Evolutionary conservation across 2,329 filamentous ascomycete species (phyloP), one percentile per base, ranked within the genome.

Genomic region (Fusarium napiforme): DNA sequence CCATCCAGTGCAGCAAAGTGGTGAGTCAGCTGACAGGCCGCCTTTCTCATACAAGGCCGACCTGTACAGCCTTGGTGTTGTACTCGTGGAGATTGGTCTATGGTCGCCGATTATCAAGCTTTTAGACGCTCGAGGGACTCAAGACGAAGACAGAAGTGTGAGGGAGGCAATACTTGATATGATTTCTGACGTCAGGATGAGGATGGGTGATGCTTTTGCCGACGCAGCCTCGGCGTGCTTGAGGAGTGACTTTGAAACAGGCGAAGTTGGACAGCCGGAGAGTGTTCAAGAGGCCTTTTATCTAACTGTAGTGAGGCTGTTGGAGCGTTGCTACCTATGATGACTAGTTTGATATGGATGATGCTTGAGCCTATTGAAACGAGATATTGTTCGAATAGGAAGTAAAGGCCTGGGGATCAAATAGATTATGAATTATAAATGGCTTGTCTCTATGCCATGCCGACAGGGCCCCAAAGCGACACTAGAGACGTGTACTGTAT

Each of bases 291-390:
- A 50, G 15, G 10, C 30, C 2, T 23, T 34, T 10, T 50, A 50
- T 14, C 3, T 14, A 7, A 23, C 21, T 4, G 46, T 32, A 4
- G 46, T 32, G 0, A 23, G 46, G 7, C 0, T 12, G 1, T 1
- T 32, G 2, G 46, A 32, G 46, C 15, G 28, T 5, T 18, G 32
- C 32, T 34, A 34, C 32, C 14, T 34, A 34, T 34, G 32, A 34
- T 15, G 14, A 15, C 32, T 34, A 7, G 32, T 15, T 34, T 34
- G 32, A 34, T 34, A 34, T 34, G 6, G 32, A 34, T 34, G 14
- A 15, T 34, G 14, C 8, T 34, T 34, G 32, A 34, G 14, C 32
- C 14, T 34, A 34, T 34, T 15, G 32, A 34, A 34, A 15, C 6
- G 32, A 34, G 32, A 34, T 34, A 15, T 34, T 34, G 32, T 34